Evolutionary conservation across 768 basidiomycete species (phyloP), one percentile per base, ranked within the genome.

Genomic region (Termitomyces sp.): DNA sequence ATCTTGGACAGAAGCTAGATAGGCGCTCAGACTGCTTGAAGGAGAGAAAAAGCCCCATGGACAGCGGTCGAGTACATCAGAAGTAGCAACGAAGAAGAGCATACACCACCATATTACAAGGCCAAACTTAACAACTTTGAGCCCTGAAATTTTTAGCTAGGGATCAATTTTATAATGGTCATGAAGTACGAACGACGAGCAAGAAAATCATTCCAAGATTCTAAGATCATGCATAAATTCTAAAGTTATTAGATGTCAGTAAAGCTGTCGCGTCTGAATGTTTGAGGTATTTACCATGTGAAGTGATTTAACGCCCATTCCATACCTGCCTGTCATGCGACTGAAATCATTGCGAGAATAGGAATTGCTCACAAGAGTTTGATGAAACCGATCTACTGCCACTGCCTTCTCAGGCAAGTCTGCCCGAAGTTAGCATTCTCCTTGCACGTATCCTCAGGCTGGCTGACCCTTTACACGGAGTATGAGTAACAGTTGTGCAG

Each of bases 271-370:
- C 12, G 7, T 30, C 8, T 20, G 26, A n/a, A 20, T 41, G 1
- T n/a, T 16, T 2, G 36, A 5, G 20, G 33, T 35, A 10, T 18
- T 46, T 55, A 18, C 28, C 20, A 16, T 35, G 23, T 3, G 18
- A 8, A 55, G 32, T 18, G 13, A 5, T 35, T 36, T 14, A 0
- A 70, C 75, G 70, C 83, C 87, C 87, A 87, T 89, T 18, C 57
- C n/a, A 6, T 33, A n/a, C 46, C 50, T n/a, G 3, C 6, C 52
- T 10, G 23, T 52, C 35, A 52, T 71, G 32, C 69, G 79, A 0
- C 82, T 81, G 64, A 89, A 89, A 12, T 83, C 56, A 65, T 89
- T 87, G 64, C 86, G 88, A 69, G 87, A 87, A 60, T 87, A 67
- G 0, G 76, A 69, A 18, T 72, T 68, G 64, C 85, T 85, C 76